Evolutionary conservation across 495 filamentous ascomycete species (phyloP).

Genomic region (Amphirosellinia nigrospora): DNA sequence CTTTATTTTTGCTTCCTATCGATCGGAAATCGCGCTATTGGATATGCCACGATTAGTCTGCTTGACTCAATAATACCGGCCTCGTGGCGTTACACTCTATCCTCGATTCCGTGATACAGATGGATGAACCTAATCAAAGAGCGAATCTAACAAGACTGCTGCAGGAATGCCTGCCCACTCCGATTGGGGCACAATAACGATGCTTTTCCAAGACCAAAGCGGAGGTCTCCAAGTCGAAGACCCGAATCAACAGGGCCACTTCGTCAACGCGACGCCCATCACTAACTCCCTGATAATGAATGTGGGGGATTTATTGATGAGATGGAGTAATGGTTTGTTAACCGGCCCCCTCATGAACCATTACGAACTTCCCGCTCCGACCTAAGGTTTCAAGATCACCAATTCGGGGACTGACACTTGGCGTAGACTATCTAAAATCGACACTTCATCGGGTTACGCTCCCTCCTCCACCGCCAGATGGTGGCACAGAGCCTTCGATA

Average conservation of each 20-base stretch:
- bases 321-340: constrained; percentile 63
- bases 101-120: neutral
- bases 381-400: neutral
- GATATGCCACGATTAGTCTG: neutral
- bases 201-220: constrained; percentile 58
- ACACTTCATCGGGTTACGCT: constrained; percentile 62
- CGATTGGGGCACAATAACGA: constrained; percentile 58
- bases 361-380: no score
- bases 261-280: constrained; percentile 58
- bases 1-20: neutral
- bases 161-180: constrained; percentile 57
- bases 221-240: constrained; percentile 67
- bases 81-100: neutral
- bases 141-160: neutral
- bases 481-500: constrained; percentile 46
- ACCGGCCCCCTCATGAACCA: neutral
- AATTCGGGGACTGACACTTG: constrained; percentile 5
- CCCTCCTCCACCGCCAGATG: constrained; percentile 45
- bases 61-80: neutral
- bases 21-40: neutral
- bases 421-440: constrained; percentile 57
- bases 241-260: constrained; percentile 51
- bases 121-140: neutral
- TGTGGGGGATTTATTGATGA: constrained; percentile 64
- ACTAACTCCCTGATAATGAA: constrained; percentile 63